Base-by-base conservation (phyloP, 208 protist species). In the Naegleria fowleri region DNA sequence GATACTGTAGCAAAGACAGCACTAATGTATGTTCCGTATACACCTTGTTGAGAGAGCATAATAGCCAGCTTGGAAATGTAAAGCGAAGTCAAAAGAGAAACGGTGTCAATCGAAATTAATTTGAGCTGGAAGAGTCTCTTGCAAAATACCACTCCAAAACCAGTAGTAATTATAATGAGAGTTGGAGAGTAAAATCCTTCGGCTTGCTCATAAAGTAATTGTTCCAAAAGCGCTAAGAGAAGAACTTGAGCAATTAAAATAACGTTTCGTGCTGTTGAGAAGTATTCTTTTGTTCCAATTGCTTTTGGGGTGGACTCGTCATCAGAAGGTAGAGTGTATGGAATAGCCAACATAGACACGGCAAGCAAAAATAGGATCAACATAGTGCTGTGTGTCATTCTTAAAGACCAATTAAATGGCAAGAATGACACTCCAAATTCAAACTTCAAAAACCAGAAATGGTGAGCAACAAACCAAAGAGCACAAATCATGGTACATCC, bases 181-280 rank as follows among this genome's bases (percentile, higher is more conserved):
- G 19, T 33, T n/a, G 39, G 16, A 0, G 84, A 88, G n/a, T 88
- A 88, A 36, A 59, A 59, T 16, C 39, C 39, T 33, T 88, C 84
- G 11, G 13, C 1, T 88, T 48, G 84, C 40, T 85, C 79, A 88
- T 88, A 55, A 1, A 88, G 29, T 38, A 88, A 58, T 88, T 88
- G 84, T 88, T 88, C 84, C 19, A 88, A 58, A 58, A 88, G 5
- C 55, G 41, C 22, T 15, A 88, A 58, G 0, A 58, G 25, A 5
- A 88, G 7, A 39, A 36, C 79, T 85, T 39, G 36, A 0, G 38
- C 39, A 33, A 55, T 5, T 16, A 88, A 25, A 9, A 29, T 33
- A 16, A 5, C 4, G 39, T 67, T 67, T 29, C 55, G 55, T 1
- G 55, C 11, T 29, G 22, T 2, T 67, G 55, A 67, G 55, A 29